Evolutionary conservation across 192 early-diverging fungal species (phyloP), one percentile per base, ranked within the genome.

Genomic region (Rhizophlyctis rosea): DNA sequence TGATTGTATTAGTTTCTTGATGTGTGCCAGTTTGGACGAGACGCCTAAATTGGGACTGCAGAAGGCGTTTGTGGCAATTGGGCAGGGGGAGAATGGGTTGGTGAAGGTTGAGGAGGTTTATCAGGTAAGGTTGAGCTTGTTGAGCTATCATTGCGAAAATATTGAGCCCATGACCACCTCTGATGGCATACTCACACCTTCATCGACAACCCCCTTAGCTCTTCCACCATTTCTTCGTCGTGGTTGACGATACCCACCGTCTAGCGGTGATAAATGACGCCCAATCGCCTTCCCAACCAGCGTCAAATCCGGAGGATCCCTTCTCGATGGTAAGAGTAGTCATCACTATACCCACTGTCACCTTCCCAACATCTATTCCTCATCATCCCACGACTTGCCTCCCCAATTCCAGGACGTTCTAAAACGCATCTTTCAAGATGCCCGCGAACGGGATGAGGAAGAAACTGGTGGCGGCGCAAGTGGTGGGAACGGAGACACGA

Each of bases 211-310:
- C 9, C 25, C 28, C 44, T 13, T 27, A 75, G 73, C 51, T 76
- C 16, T 65, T 73, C 35, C 77, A 79, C 57, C 59, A 61, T 36
- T 34, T 58, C 11, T 25, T 76, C 2, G 50, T 61, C 3, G 31
- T 76, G 3, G 57, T 73, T 2, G 74, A 76, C 23, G 72, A 76
- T 33, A 74, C 77, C n/a, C 68, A 76, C 39, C 62, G 77, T 14
- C 44, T 79, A 5, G 57, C 44, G 24, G n/a, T n/a, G n/a, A n/a
- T n/a, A n/a, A n/a, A n/a, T n/a, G n/a, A n/a, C n/a, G n/a, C n/a
- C n/a, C n/a, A n/a, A n/a, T n/a, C n/a, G n/a, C n/a, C n/a, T n/a
- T n/a, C 47, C 27, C 21, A 63, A 64, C 23, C 59, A 56, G n/a
- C n/a, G n/a, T n/a, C n/a, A n/a, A 62, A 44, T 27, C 30, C 61